Conservation (phyloP, 495 filamentous ascomycete genomes). For the Xylaria palmicola region DNA sequence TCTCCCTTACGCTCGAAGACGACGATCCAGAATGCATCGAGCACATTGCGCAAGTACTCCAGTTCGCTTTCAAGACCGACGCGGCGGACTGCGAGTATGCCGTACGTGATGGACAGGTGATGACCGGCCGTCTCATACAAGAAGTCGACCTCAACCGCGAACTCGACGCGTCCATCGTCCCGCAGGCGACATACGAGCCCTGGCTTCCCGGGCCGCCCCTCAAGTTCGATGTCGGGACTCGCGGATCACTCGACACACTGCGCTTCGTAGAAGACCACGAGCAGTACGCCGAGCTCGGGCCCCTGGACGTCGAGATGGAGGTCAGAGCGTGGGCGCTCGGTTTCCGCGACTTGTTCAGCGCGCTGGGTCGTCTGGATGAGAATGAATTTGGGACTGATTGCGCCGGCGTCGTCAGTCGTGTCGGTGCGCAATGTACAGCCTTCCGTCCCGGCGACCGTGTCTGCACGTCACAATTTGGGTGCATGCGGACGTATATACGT, state of each 20-base stretch:
- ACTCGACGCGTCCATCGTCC: constrained; percentile 19
- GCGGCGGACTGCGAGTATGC: constrained; percentile 31
- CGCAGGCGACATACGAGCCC: constrained; percentile 21
- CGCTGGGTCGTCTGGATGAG: constrained; percentile 38
- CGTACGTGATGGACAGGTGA: constrained; percentile 27
- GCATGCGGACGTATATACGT: constrained; percentile 37
- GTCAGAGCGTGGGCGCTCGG: constrained; percentile 30
- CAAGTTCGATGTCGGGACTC: constrained; percentile 23
- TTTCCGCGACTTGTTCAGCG: constrained; percentile 39
- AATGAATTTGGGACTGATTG: constrained; percentile 37
- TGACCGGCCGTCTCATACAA: constrained; percentile 24
- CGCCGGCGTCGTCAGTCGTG: constrained; percentile 32
- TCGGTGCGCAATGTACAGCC: constrained; percentile 22
- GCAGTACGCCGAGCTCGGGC: constrained; percentile 12
- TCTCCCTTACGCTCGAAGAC: constrained; percentile 19
- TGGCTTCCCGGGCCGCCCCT: constrained; percentile 24
- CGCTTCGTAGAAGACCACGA: constrained; percentile 27
- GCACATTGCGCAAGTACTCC: constrained; percentile 9
- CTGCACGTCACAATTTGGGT: constrained; percentile 31
- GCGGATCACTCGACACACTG: constrained; percentile 24
- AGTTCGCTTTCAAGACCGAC: constrained; percentile 21
- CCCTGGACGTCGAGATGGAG: constrained; percentile 30
- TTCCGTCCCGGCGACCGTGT: constrained; percentile 45
- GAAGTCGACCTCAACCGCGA: constrained; percentile 20
- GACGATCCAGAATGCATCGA: neutral